Base-by-base conservation (phyloP, 192 early-diverging fungal genomes). In the Neocallimastix lanati region DNA sequence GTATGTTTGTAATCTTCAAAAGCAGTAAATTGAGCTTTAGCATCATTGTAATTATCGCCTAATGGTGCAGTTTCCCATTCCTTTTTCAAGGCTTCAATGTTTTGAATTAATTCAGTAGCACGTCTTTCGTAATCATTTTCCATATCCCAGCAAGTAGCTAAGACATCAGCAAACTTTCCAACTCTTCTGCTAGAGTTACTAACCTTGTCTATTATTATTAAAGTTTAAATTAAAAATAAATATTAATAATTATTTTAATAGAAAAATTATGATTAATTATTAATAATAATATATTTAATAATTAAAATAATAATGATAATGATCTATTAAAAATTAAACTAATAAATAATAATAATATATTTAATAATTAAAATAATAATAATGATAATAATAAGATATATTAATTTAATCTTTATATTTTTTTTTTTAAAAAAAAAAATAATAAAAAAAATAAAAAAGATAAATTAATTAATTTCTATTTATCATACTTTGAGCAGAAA, bases 131-230 rank as follows among this genome's bases (percentile, higher is more conserved):
- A 98, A 81, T 98, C 95, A 82, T 95, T 91, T 80, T 94, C 88
- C 95, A 98, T 97, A 33, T 94, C 91, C 92, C 93, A 98, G 21
- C 90, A 89, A 12, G 94, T 93, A 78, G 91, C 90, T 89, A 97
- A 90, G 16, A 96, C 90, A 80, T 95, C 92, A 33, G 92, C 93
- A 80, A 98, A 93, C 83, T 96, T 94, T n/a, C 92, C 93, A 37
- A 98, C 90, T 50, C 97, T 93, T 77, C 97, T 88, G 28, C 95
- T 95, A 14, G 97, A 96, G 29, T 91, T 91, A 80, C 94, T 96
- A 13, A 95, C 90, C 82, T 93, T 94, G 77, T 93, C 92, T 85
- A n/a, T n/a, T n/a, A n/a, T n/a, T n/a, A n/a, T n/a, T n/a, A n/a
- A n/a, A n/a, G n/a, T n/a, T n/a, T n/a, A n/a, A n/a, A n/a, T n/a